A percentile compares a stretch with the other conserved stretches of the same genome.
Conservation (phyloP, 352 stramenopile species). For the Globisporangium nagaii region DNA sequence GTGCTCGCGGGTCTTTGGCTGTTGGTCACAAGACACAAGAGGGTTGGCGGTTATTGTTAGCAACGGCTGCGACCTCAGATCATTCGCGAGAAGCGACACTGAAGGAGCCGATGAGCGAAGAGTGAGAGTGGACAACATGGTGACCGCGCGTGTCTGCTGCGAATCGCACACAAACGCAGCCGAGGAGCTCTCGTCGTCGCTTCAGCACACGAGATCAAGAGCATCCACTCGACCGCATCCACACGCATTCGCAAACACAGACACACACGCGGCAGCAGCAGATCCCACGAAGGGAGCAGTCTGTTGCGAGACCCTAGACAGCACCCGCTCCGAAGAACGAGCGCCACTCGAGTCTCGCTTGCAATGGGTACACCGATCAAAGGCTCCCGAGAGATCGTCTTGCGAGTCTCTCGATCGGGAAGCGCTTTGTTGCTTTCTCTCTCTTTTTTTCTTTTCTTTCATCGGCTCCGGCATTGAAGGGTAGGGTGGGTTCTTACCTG, state of each 20-base stretch:
- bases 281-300: background rate
- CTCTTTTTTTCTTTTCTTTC: slow-evolving; percentile 22
- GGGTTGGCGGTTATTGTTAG: slow-evolving; percentile 12
- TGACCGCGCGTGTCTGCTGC: background rate
- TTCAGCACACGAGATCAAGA: background rate
- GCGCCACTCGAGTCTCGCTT: slow-evolving; percentile 14
- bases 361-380: slow-evolving; percentile 65
- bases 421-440: slow-evolving; percentile 13
- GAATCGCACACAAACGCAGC: background rate
- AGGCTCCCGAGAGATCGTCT: slow-evolving; percentile 9
- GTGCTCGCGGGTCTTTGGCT: slow-evolving; percentile 68
- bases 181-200: background rate
- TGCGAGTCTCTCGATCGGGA: slow-evolving; percentile 7
- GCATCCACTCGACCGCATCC: background rate
- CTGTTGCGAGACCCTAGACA: slow-evolving; percentile 4
- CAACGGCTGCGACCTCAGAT: slow-evolving; percentile 34
- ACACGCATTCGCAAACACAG: no score
- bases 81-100: slow-evolving; percentile 15
- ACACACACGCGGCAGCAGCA: background rate
- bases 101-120: slow-evolving; percentile 48
- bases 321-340: background rate
- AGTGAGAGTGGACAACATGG: background rate
- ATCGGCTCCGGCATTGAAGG: slow-evolving; percentile 81
- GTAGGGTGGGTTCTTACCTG: slow-evolving; percentile 56
- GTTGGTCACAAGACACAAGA: slow-evolving; percentile 14